Percentiles rank a stretch among this genome's conserved stretches.
These are phyloP conservation scores for Leccinum fuscescens DNA, from an alignment of 1,284 basidiomycete genomes.

Conservation along the genomic window DNA sequence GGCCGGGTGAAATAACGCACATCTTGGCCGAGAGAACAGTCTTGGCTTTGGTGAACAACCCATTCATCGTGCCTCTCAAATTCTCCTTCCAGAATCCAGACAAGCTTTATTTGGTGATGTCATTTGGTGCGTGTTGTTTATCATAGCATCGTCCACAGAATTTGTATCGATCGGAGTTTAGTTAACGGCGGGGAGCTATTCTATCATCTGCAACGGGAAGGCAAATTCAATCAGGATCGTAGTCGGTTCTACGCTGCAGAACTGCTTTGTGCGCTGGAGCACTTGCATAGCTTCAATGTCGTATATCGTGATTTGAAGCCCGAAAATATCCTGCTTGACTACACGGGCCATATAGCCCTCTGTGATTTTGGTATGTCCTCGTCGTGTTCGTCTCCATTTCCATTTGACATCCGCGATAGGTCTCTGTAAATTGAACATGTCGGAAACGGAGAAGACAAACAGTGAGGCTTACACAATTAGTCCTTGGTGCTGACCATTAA, in stretches of 20 bases:
- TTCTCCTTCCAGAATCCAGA: constrained; percentile 98
- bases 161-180: constrained; percentile 28
- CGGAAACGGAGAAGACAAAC: constrained; percentile 95
- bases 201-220: constrained; percentile 96
- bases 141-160: neutral
- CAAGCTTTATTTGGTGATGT: constrained; percentile 97
- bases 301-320: constrained; percentile 98
- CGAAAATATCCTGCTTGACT: constrained; percentile 96
- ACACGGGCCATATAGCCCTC: constrained; percentile 96
- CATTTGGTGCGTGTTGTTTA: constrained; percentile 63
- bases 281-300: constrained; percentile 96
- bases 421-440: constrained; percentile 99
- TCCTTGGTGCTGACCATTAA: constrained; percentile 4
- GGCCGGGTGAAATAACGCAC: constrained; percentile 96
- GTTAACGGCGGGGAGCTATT: constrained; percentile 98
- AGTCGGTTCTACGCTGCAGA: constrained; percentile 98
- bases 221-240: constrained; percentile 91
- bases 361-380: constrained; percentile 82
- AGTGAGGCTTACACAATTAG: constrained; percentile 51
- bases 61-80: constrained; percentile 98
- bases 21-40: constrained; percentile 97
- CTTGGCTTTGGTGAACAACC: constrained; percentile 95
- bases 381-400: neutral
- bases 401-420: constrained; percentile 39
- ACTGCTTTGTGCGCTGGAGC: constrained; percentile 91